These are phyloP conservation scores for Adansonia digitata DNA, from an alignment of 345 rosid species.

Conservation along the genomic window DNA sequence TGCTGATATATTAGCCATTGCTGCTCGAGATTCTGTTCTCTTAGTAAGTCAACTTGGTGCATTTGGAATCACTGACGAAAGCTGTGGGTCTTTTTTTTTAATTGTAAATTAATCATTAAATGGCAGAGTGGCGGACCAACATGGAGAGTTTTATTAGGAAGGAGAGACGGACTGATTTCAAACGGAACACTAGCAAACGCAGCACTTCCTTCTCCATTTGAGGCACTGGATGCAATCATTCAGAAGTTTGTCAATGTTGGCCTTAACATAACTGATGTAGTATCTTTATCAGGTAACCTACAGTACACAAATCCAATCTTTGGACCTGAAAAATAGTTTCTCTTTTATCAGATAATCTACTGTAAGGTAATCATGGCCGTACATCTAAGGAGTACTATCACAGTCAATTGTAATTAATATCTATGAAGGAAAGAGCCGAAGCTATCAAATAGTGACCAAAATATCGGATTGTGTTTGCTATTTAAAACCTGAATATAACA, in stretches of 20 bases:
- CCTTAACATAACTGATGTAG: constrained; percentile 55
- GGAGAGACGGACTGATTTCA: constrained; percentile 67
- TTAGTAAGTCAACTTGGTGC: constrained; percentile 36
- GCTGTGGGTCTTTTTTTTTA: background rate
- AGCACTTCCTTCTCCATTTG: constrained; percentile 61
- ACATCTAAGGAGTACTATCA: too few relatives aligned
- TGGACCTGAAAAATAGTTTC: background rate
- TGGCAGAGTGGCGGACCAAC: constrained; percentile 77
- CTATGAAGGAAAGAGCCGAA: too few relatives aligned
- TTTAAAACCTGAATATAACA: too few relatives aligned
- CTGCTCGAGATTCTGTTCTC: constrained; percentile 66
- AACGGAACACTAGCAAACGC: constrained; percentile 49
- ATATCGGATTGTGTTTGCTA: too few relatives aligned
- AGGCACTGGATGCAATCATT: constrained; percentile 35
- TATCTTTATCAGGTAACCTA: constrained; percentile 53
- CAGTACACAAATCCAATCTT: too few relatives aligned
- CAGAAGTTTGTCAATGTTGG: constrained; percentile 51
- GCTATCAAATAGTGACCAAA: too few relatives aligned
- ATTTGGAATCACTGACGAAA: too few relatives aligned
- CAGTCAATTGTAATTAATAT: too few relatives aligned
- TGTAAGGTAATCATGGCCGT: too few relatives aligned
- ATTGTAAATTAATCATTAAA: background rate
- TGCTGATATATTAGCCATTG: constrained; percentile 65
- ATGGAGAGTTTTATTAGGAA: constrained; percentile 68
- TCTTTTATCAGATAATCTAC: too few relatives aligned